Conservation (phyloP, 2,329 filamentous ascomycete genomes). For the Fusarium sp. region DNA sequence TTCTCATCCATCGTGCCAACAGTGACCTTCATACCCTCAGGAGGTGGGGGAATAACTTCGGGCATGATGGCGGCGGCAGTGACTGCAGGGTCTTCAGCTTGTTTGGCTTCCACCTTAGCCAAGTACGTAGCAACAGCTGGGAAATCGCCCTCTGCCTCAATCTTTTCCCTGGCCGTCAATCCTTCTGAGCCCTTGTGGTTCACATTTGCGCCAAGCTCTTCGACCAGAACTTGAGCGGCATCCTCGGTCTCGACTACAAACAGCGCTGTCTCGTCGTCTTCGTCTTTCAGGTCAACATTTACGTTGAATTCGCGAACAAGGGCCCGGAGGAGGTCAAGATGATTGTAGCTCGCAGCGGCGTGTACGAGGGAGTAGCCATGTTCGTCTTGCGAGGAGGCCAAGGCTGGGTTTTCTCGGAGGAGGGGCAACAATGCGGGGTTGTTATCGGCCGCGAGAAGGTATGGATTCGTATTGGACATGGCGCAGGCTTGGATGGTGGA, state of each 20-base stretch:
- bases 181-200: constrained; percentile 80
- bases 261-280: constrained; percentile 94
- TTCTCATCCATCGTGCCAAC: constrained; percentile 80
- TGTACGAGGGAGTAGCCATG: constrained; percentile 96
- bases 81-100: constrained; percentile 50
- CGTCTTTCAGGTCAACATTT: constrained; percentile 85
- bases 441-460: constrained; percentile 87
- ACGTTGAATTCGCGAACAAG: constrained; percentile 85
- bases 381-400: constrained; percentile 86
- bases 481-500: background rate
- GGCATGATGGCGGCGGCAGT: constrained; percentile 49
- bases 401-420: constrained; percentile 80
- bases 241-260: constrained; percentile 90
- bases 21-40: constrained; percentile 83
- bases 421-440: constrained; percentile 80
- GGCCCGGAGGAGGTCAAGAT: constrained; percentile 82
- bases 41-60: constrained; percentile 73
- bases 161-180: constrained; percentile 84
- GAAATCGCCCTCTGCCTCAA: constrained; percentile 58
- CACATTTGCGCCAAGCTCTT: constrained; percentile 83
- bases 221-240: constrained; percentile 84
- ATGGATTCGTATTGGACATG: constrained; percentile 68
- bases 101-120: constrained; percentile 40
- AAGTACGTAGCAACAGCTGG: constrained; percentile 43
- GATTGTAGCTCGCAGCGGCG: constrained; percentile 93